Conservation (phyloP, 2,329 filamentous ascomycete species). For the Colletotrichum karsti region DNA sequence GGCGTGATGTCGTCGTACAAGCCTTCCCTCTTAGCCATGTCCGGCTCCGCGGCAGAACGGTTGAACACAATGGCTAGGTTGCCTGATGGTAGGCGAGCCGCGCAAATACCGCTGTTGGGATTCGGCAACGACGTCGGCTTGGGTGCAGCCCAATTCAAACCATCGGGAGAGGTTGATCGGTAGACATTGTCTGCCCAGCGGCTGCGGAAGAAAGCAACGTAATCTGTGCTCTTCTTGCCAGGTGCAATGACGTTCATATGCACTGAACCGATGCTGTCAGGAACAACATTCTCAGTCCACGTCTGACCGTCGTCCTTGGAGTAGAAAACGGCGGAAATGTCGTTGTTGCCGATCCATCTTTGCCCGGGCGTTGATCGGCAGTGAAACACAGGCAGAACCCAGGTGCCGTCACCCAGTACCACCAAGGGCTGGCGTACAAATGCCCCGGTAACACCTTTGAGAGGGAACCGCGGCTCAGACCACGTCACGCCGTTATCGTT, state of each 20-base stretch:
- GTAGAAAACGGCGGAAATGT: constrained; percentile 48
- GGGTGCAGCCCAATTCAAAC: constrained; percentile 47
- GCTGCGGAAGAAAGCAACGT: constrained; percentile 49
- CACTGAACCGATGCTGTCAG: constrained; percentile 46
- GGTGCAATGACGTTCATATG: constrained; percentile 52
- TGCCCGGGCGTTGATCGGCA: constrained; percentile 48
- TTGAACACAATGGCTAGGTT: constrained; percentile 49
- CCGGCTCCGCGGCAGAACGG: constrained; percentile 42
- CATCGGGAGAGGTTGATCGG: constrained; percentile 46
- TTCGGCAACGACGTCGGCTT: constrained; percentile 47
- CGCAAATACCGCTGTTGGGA: constrained; percentile 51
- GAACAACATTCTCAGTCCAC: constrained; percentile 47
- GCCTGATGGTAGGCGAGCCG: constrained; percentile 45
- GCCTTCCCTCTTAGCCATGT: constrained; percentile 44
- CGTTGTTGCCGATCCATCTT: constrained; percentile 53
- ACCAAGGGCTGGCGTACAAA: constrained; percentile 52
- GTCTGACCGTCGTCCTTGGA: constrained; percentile 46
- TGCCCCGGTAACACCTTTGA: constrained; percentile 42
- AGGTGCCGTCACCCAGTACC: constrained; percentile 44
- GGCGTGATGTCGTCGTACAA: constrained; percentile 55
- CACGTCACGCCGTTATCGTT: constrained; percentile 45
- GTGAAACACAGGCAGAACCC: constrained; percentile 52
- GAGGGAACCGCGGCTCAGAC: constrained; percentile 41
- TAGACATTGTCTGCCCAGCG: constrained; percentile 55
- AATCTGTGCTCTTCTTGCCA: constrained; percentile 33